phyloP scores from a whole-genome alignment of 306 rosid genomes.

The Cucumis hystrix region DNA sequence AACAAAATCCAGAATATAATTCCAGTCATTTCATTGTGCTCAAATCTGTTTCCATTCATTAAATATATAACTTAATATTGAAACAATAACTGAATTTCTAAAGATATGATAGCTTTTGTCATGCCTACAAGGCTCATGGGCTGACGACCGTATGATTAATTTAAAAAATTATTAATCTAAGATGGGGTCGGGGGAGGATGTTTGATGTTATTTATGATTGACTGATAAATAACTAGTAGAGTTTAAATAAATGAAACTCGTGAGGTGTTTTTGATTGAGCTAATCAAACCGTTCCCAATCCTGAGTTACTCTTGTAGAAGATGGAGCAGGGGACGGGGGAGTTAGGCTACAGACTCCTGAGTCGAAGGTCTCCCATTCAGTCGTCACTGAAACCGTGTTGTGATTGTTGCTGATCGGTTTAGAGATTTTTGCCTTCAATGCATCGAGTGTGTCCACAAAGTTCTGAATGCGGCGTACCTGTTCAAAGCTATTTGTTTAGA shows the following conservation, averaged over 20 bases:
- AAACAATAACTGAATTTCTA: neutral
- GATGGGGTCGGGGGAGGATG: neutral
- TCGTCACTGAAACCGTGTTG: conserved; percentile 42
- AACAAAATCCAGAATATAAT: neutral
- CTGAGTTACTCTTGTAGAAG: conserved; percentile 32
- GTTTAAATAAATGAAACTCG: neutral
- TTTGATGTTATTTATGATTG: neutral
- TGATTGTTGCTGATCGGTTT: conserved; percentile 27
- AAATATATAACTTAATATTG: neutral
- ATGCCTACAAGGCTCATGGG: neutral
- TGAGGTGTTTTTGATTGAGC: conserved; percentile 7
- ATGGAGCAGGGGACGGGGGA: conserved; percentile 37
- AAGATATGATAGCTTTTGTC: neutral
- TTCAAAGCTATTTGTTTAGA: conserved; percentile 1
- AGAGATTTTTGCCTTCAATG: conserved; percentile 46
- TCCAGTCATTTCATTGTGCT: neutral
- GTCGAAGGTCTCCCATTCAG: conserved; percentile 55
- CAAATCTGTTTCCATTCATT: neutral
- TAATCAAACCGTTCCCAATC: conserved; percentile 41
- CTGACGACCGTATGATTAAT: neutral
- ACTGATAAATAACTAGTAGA: neutral
- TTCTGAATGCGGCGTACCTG: conserved; percentile 79
- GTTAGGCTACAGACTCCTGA: conserved; percentile 55
- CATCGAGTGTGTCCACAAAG: conserved; percentile 49
- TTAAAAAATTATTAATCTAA: neutral